Evolutionary conservation across 2,329 filamentous ascomycete species (phyloP), one percentile per base, ranked within the genome.

Genomic region (Claviceps digitariae): DNA sequence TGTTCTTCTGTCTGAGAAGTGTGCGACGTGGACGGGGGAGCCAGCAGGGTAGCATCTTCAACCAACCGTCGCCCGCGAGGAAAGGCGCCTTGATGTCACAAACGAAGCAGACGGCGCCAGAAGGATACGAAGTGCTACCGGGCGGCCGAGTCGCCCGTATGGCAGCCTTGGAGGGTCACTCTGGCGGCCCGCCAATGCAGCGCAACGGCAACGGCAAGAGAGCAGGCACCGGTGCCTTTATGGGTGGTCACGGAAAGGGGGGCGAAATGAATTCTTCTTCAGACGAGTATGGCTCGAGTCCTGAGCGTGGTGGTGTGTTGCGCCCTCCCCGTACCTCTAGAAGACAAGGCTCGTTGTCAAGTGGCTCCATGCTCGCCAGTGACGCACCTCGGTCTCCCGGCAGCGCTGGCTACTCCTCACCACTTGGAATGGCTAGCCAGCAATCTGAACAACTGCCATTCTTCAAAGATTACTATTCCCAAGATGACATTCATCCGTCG

Each of bases 391-490:
- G 83, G 53, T 95, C 90, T 10, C 90, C 90, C 7, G 77, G 75
- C 55, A 90, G 79, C 65, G 83, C 75, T 27, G 82, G 77, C 47
- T 84, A 87, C 68, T 95, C 90, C 3, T 96, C 90, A 3, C 89
- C 89, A 0, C 86, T 86, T 62, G 90, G 85, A 27, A 71, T 91
- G 56, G 81, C 83, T 25, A 95, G 90, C 62, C 89, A 91, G 55
- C 90, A 96, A 66, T 97, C 91, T 0, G 93, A 98, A 69, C 93
- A 97, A 67, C 73, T 98, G 52, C 84, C 87, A 4, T 95, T 90
- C 65, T 98, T 98, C 81, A 95, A 95, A 66, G 93, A 98, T 68
- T 98, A 98, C 69, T 98, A 98, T 66, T 97, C 91, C 2, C 85
- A 91, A 61, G 93, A 97, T 62, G 90, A 97, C 62, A 95, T 98